These are phyloP conservation scores for Candida tropicalis DNA, from an alignment of 1,139 yeast species.

Conservation along the genomic window DNA sequence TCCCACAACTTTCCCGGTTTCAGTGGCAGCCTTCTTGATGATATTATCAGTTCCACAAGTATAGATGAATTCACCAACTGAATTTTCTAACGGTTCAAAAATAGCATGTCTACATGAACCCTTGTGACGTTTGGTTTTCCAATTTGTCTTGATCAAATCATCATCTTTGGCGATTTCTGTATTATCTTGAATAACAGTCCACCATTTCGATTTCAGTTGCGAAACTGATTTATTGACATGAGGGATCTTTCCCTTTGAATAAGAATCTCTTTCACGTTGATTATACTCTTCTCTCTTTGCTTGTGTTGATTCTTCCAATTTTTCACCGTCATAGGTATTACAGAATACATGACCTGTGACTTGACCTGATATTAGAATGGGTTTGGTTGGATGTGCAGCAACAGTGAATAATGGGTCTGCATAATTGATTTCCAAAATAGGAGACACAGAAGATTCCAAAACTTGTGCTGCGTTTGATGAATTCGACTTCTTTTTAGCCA, in stretches of 20 bases:
- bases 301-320: constrained; percentile 37
- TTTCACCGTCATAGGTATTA: constrained; percentile 53
- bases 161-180: constrained; percentile 31
- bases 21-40: constrained; percentile 71
- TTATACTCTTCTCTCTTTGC: constrained; percentile 24
- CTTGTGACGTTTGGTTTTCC: constrained; percentile 92
- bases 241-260: constrained; percentile 30
- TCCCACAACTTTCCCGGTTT: constrained; percentile 73
- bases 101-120: constrained; percentile 80
- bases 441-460: constrained; percentile 44
- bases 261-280: constrained; percentile 27
- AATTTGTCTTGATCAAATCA: constrained; percentile 38
- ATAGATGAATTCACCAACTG: constrained; percentile 56
- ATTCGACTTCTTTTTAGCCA: constrained; percentile 37
- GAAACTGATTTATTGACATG: constrained; percentile 36
- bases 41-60: constrained; percentile 82
- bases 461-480: constrained; percentile 32
- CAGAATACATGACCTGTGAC: constrained; percentile 78
- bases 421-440: constrained; percentile 54
- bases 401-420: constrained; percentile 70
- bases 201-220: constrained; percentile 47
- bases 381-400: constrained; percentile 79
- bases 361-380: constrained; percentile 67
- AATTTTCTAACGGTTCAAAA: constrained; percentile 55
- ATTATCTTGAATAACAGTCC: constrained; percentile 48